Conservation (phyloP, 2,329 filamentous ascomycete species). For the Raffaelea albimanens region DNA sequence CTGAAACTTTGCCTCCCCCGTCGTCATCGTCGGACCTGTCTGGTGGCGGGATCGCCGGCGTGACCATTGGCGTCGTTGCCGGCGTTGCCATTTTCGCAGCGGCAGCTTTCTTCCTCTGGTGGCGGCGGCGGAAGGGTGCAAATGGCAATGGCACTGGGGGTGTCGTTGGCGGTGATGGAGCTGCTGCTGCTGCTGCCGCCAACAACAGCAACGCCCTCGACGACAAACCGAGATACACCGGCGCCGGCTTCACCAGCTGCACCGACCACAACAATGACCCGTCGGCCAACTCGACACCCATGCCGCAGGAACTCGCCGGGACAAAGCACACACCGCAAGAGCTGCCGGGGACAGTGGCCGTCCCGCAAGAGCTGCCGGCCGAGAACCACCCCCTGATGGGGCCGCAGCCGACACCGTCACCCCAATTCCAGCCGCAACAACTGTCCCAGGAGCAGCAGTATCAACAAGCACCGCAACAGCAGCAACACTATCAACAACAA, state of each 20-base stretch:
- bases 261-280: too few relatives aligned
- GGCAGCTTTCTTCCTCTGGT: slow-evolving; percentile 4
- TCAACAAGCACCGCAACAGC: too few relatives aligned
- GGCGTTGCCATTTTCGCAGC: slow-evolving; percentile 5
- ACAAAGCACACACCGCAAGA: neutral
- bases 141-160: neutral
- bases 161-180: too few relatives aligned
- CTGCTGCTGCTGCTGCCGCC: neutral
- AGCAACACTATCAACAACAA: too few relatives aligned
- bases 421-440: too few relatives aligned
- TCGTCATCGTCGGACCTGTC: neutral
- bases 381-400: neutral
- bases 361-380: slow-evolving; percentile 4
- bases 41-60: slow-evolving; percentile 8
- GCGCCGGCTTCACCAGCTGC: neutral
- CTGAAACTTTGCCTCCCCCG: neutral
- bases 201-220: neutral
- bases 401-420: too few relatives aligned
- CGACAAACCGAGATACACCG: slow-evolving; percentile 2
- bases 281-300: too few relatives aligned
- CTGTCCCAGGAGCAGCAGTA: too few relatives aligned
- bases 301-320: too few relatives aligned
- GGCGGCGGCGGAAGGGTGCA: slow-evolving; percentile 4
- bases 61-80: slow-evolving; percentile 6
- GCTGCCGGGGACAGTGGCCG: neutral